A percentile compares a stretch with the other conserved stretches of the same genome.
Evolutionary conservation across 345 rosid species (phyloP).

Genomic region (Mallotus nudiflorus): DNA sequence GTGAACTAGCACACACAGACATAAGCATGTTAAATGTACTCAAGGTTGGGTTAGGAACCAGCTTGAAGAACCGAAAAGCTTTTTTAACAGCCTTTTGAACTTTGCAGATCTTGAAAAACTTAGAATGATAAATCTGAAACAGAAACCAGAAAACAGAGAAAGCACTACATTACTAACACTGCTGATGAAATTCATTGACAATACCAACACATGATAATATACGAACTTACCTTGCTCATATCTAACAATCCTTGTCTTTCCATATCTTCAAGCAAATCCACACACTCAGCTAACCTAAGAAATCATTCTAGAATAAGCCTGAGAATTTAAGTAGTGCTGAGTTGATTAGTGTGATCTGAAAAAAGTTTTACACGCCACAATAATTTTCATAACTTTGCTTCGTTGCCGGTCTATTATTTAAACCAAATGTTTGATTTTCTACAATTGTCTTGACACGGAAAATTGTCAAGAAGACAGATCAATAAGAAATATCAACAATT

Average conservation of each 20-base stretch:
- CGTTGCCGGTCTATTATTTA: neutral
- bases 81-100: slow-evolving; percentile 63
- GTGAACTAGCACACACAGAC: slow-evolving; percentile 76
- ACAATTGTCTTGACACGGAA: neutral
- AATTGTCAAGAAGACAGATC: neutral
- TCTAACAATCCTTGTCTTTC: slow-evolving; percentile 60
- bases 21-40: slow-evolving; percentile 97
- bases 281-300: slow-evolving; percentile 67
- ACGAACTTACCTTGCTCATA: slow-evolving; percentile 66
- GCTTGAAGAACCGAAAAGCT: slow-evolving; percentile 83
- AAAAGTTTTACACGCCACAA: neutral
- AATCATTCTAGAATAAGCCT: slow-evolving; percentile 21
- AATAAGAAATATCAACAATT: neutral
- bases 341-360: neutral
- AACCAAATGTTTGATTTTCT: neutral
- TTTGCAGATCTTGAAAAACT: slow-evolving; percentile 78
- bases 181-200: neutral
- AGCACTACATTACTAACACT: slow-evolving; percentile 6
- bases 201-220: slow-evolving; percentile 12
- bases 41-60: slow-evolving; percentile 75
- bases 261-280: slow-evolving; percentile 75
- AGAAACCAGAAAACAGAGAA: too few species aligned
- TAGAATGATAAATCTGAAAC: slow-evolving; percentile 76
- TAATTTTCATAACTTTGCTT: neutral
- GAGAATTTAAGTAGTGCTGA: neutral